phyloP scores from a whole-genome alignment of 1,139 yeast species.

The Blastobotrys apis region DNA sequence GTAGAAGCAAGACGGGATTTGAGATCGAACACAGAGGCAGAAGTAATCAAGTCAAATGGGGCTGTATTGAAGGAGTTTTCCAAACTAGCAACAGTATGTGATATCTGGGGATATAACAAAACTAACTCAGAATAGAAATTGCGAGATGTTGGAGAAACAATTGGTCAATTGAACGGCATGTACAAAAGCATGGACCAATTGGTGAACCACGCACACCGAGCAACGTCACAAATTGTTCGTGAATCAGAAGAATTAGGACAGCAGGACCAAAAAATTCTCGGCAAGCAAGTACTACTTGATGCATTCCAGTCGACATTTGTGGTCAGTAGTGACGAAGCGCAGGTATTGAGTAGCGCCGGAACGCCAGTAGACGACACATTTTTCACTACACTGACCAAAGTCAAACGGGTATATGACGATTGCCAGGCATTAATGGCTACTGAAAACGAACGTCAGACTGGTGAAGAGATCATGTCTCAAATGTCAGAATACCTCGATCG shows the following conservation, averaged over 20 bases:
- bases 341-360: slow-evolving; percentile 32
- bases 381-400: slow-evolving; percentile 56
- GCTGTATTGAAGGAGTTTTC: slow-evolving; percentile 57
- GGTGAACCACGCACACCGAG: slow-evolving; percentile 26
- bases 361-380: slow-evolving; percentile 45
- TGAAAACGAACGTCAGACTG: slow-evolving; percentile 60
- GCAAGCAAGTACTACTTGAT: slow-evolving; percentile 53
- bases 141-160: slow-evolving; percentile 41
- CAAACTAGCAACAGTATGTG: slow-evolving; percentile 36
- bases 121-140: slow-evolving; percentile 32
- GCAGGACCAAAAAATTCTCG: slow-evolving; percentile 41
- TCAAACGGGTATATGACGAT: slow-evolving; percentile 59
- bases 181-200: slow-evolving; percentile 31
- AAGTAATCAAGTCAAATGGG: slow-evolving; percentile 59
- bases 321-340: slow-evolving; percentile 61
- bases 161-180: slow-evolving; percentile 36
- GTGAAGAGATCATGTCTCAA: slow-evolving; percentile 62
- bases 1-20: slow-evolving; percentile 48
- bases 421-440: slow-evolving; percentile 65
- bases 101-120: not conserved
- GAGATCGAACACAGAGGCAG: slow-evolving; percentile 67
- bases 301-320: slow-evolving; percentile 65
- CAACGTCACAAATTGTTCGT: slow-evolving; percentile 33
- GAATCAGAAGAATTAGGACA: slow-evolving; percentile 43
- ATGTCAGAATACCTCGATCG: slow-evolving; percentile 49